Conservation (phyloP, 305 asterid species). For the Fraxinus nigra region DNA sequence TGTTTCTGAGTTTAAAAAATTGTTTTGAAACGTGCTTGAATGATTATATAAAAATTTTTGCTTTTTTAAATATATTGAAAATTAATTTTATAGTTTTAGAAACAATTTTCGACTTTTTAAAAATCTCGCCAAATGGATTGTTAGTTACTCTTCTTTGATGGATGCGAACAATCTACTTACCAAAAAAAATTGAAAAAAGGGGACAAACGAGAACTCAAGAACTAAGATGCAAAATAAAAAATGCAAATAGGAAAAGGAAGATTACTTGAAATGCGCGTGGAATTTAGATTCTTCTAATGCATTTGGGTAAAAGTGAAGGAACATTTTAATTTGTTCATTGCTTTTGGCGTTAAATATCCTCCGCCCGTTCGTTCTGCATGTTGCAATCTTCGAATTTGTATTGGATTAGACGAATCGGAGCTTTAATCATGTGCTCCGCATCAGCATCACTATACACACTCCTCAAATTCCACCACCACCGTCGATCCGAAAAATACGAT, state of each 20-base stretch:
- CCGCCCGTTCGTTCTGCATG: not conserved
- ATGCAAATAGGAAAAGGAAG: not conserved
- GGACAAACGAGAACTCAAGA: not conserved
- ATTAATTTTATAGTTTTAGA: no score
- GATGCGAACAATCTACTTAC: not conserved
- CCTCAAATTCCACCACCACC: not conserved
- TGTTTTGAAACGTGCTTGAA: no score
- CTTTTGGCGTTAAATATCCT: constrained; percentile 12
- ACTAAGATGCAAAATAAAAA: not conserved
- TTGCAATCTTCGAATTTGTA: not conserved
- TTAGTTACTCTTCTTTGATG: not conserved
- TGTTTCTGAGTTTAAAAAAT: no score
- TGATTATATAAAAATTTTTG: no score
- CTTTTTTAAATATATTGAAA: no score
- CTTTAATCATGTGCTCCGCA: not conserved
- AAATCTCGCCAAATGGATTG: no score
- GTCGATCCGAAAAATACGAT: not conserved
- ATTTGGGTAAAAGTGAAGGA: not conserved
- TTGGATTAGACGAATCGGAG: not conserved
- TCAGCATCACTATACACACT: not conserved
- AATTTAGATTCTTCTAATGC: not conserved
- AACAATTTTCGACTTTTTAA: no score
- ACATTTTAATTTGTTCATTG: not conserved
- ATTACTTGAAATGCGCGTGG: not conserved
- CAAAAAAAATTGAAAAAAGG: not conserved